Conservation (phyloP, 306 rosid genomes). For the Cicer chorassanicum region DNA sequence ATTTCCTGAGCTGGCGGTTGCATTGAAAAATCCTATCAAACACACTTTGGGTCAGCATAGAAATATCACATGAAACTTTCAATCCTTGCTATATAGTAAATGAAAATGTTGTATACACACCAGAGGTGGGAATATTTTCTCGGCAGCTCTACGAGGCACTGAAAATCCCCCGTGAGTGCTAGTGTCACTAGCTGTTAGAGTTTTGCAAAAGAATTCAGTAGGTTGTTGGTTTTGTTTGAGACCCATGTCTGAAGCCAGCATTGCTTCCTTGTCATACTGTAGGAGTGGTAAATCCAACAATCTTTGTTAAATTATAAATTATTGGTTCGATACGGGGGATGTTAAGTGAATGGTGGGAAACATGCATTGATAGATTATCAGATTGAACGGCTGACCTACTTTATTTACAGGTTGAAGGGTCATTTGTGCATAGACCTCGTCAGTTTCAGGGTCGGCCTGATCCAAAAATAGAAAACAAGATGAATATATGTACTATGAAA, state of each 20-base stretch:
- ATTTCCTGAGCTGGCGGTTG: constrained; percentile 99
- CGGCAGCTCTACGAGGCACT: constrained; percentile 98
- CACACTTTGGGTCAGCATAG: constrained; percentile 45
- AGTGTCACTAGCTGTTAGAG: constrained; percentile 97
- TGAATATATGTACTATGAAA: constrained; percentile 31
- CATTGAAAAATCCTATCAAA: constrained; percentile 82
- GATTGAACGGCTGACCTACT: constrained; percentile 76
- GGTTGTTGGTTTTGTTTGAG: constrained; percentile 96
- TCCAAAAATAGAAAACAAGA: constrained; percentile 38
- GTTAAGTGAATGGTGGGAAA: constrained; percentile 40
- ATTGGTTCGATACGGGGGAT: background rate
- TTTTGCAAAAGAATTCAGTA: constrained; percentile 96
- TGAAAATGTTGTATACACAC: constrained; percentile 51
- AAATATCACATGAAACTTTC: constrained; percentile 28
- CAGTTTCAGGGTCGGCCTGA: constrained; percentile 97
- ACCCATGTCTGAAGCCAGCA: constrained; percentile 90
- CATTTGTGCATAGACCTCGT: constrained; percentile 97
- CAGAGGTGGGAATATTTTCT: constrained; percentile 92
- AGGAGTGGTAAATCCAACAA: constrained; percentile 44
- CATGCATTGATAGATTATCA: constrained; percentile 41
- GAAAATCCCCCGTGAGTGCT: constrained; percentile 99
- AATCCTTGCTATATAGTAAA: constrained; percentile 13
- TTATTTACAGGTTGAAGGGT: constrained; percentile 97
- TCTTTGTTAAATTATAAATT: constrained; percentile 32
- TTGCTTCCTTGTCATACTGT: constrained; percentile 91